Evolutionary conservation across 306 rosid genomes (phyloP).

Genomic region (Vigna radiata): DNA sequence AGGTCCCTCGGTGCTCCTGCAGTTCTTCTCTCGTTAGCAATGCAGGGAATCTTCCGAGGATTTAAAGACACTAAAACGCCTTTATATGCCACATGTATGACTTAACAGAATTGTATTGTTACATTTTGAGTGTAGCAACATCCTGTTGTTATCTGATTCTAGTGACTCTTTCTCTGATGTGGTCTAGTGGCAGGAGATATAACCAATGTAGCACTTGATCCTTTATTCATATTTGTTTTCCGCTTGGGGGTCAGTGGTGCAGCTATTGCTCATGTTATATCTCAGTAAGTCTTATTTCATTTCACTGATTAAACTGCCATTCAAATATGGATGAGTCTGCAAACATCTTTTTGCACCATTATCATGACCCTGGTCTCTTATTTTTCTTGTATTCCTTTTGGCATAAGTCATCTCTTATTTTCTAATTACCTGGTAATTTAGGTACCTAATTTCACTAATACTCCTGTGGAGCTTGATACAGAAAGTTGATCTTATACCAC

Average conservation of each 20-base stretch:
- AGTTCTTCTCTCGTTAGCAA: slow-evolving; percentile 81
- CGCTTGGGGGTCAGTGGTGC: slow-evolving; percentile 77
- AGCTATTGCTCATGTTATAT: slow-evolving; percentile 86
- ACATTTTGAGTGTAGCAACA: neutral
- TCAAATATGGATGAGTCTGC: neutral
- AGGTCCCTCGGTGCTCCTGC: slow-evolving; percentile 92
- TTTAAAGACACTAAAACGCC: slow-evolving; percentile 86
- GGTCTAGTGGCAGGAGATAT: slow-evolving; percentile 74
- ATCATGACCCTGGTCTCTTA: neutral
- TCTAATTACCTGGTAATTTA: slow-evolving; percentile 37
- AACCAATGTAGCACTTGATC: slow-evolving; percentile 76
- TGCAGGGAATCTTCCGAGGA: slow-evolving; percentile 91
- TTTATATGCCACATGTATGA: slow-evolving; percentile 73
- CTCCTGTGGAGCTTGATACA: slow-evolving; percentile 66
- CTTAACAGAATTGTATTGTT: slow-evolving; percentile 21
- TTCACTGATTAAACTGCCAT: neutral
- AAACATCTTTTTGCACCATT: neutral
- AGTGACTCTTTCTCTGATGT: slow-evolving; percentile 30
- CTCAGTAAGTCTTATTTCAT: slow-evolving; percentile 63
- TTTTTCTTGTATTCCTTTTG: slow-evolving; percentile 19
- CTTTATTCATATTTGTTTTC: slow-evolving; percentile 65
- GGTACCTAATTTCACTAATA: slow-evolving; percentile 71
- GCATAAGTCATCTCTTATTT: slow-evolving; percentile 7
- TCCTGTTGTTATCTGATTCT: slow-evolving; percentile 18
- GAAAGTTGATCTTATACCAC: slow-evolving; percentile 69